Base-by-base conservation (phyloP, 179 eudicot genomes). In the Beta macrorhiza region DNA sequence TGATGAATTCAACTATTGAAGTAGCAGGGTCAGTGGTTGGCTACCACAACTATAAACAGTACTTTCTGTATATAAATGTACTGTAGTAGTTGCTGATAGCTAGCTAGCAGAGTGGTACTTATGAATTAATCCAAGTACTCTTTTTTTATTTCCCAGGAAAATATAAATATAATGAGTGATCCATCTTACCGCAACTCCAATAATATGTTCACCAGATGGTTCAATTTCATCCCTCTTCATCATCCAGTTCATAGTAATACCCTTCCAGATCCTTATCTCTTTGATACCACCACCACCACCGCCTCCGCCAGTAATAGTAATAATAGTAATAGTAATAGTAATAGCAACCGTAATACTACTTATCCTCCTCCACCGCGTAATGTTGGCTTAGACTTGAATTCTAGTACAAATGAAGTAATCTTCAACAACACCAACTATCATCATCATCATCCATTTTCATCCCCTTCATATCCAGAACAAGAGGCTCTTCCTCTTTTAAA, bases 401-500 rank as follows among this genome's bases (percentile, higher is more conserved):
- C 29, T 14, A 22, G n/a, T 13, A 59, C 67, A 32, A 68, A 67
- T 80, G 72, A n/a, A 2, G 42, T 45, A 71, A 74, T 16, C 83
- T 57, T 65, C n/a, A 37, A 72, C 69, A 64, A 86, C 89, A 29
- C 57, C 84, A 25, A 32, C 73, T 58, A 4, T 2, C 20, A 58
- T 25, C 77, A 81, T 85, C 89, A 49, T 5, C 13, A 55, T 47
- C 89, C 58, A 9, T 37, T 67, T 16, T 32, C 72, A 37, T 37
- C 32, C 51, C 14, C 82, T 29, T 29, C 32, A 29, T 29, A 86
- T 15, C 53, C 22, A 6, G 56, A 61, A 44, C 72, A 45, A 70
- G 86, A 86, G 76, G 90, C 93, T 25, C 93, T 89, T 49, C 93
- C 93, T 63, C 91, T 91, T 17, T 85, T 88, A 25, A 84, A 88